Percentiles rank a stretch among this genome's conserved stretches.
These are phyloP conservation scores for Wickerhamomyces alni DNA, from an alignment of 805 yeast species.

Conservation along the genomic window DNA sequence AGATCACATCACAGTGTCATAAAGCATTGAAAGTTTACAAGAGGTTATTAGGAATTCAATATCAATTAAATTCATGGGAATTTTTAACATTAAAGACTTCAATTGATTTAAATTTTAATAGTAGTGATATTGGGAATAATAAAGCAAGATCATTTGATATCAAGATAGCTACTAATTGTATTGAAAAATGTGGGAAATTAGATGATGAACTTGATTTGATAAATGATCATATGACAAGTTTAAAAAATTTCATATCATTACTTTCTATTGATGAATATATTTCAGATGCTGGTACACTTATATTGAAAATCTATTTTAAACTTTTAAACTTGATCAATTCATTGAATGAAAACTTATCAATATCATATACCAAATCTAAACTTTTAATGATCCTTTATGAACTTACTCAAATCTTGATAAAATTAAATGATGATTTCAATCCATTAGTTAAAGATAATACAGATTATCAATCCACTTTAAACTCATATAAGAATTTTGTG, in stretches of 20 bases:
- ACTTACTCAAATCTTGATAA: slow-evolving; percentile 36
- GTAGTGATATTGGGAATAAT: slow-evolving; percentile 4
- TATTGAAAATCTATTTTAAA: slow-evolving; percentile 23
- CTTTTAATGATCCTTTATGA: slow-evolving; percentile 61
- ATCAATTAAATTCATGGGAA: slow-evolving; percentile 27
- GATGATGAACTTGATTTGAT: slow-evolving; percentile 33
- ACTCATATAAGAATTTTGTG: slow-evolving; percentile 54
- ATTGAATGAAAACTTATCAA: slow-evolving; percentile 46
- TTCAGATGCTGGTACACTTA: slow-evolving; percentile 19
- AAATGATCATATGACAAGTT: slow-evolving; percentile 42
- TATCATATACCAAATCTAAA: slow-evolving; percentile 60
- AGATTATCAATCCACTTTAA: slow-evolving; percentile 36
- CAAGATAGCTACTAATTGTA: slow-evolving; percentile 48
- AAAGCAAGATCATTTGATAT: slow-evolving; percentile 42
- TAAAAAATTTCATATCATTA: slow-evolving; percentile 33
- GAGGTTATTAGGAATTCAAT: slow-evolving; percentile 22
- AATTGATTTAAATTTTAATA: slow-evolving; percentile 22
- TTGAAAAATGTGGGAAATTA: slow-evolving; percentile 41
- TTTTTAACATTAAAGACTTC: slow-evolving; percentile 24
- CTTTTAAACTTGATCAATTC: slow-evolving; percentile 44
- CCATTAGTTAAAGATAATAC: slow-evolving; percentile 18
- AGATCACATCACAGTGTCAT: slow-evolving; percentile 22
- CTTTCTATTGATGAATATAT: slow-evolving; percentile 16
- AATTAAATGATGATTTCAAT: slow-evolving; percentile 17
- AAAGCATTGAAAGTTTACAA: slow-evolving; percentile 22